Conservation (phyloP, 805 yeast species). For the Metschnikowia matae region DNA sequence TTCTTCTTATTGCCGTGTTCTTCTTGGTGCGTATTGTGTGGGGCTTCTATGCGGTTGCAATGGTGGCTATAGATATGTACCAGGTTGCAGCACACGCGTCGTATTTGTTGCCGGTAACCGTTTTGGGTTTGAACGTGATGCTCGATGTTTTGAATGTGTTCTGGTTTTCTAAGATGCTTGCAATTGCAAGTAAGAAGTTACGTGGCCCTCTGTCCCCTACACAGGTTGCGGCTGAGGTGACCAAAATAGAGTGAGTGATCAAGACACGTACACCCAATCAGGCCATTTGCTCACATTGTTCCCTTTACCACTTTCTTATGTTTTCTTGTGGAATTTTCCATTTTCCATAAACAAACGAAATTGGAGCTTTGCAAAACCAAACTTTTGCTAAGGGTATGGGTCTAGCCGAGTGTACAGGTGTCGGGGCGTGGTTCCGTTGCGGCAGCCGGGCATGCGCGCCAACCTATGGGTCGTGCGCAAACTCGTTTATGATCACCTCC, state of each 20-base stretch:
- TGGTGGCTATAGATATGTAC: constrained; percentile 47
- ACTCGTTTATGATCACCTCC: constrained; percentile 3
- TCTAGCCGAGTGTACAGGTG: background rate
- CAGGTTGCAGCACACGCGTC: constrained; percentile 43
- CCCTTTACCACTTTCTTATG: no score
- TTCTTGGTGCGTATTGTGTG: constrained; percentile 76
- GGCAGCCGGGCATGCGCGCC: constrained; percentile 5
- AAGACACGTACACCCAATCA: background rate
- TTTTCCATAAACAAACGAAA: background rate
- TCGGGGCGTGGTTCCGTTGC: background rate
- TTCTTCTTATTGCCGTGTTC: constrained; percentile 62
- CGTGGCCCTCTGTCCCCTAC: constrained; percentile 5
- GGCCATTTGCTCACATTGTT: no score
- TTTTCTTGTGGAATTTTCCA: background rate
- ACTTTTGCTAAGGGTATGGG: no score
- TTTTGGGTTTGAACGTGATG: constrained; percentile 55
- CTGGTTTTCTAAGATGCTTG: constrained; percentile 89
- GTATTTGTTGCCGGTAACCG: constrained; percentile 41
- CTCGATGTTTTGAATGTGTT: constrained; percentile 66
- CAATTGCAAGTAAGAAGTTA: constrained; percentile 58
- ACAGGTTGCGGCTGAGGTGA: constrained; percentile 6
- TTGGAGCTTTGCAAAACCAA: background rate
- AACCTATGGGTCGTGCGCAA: constrained; percentile 5
- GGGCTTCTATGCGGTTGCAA: constrained; percentile 73
- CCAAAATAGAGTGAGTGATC: constrained; percentile 8